Conservation (phyloP, 345 rosid species). For the Populus simonii region DNA sequence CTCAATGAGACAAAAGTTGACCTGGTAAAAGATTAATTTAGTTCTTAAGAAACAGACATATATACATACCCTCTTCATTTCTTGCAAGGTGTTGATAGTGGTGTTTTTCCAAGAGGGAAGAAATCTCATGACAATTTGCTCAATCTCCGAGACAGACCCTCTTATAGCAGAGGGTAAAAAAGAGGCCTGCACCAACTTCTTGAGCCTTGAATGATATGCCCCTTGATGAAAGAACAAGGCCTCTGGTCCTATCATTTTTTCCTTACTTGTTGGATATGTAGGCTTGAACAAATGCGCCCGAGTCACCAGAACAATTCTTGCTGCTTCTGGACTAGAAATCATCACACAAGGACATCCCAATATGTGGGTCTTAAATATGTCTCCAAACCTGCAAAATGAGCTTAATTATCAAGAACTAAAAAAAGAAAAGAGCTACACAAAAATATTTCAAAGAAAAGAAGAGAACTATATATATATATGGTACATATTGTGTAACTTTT, state of each 20-base stretch:
- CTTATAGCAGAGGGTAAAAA: constrained; percentile 66
- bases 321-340: constrained; percentile 89
- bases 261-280: constrained; percentile 87
- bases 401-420: not conserved
- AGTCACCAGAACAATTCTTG: constrained; percentile 60
- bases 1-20: not conserved
- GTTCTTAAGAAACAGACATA: constrained; percentile 3
- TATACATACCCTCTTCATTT: constrained; percentile 73
- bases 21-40: constrained; percentile 1
- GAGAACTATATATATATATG: not conserved
- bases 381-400: constrained; percentile 54
- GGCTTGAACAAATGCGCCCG: constrained; percentile 80
- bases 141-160: constrained; percentile 64
- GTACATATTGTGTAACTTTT: not conserved
- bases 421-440: not conserved
- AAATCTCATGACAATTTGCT: constrained; percentile 50
- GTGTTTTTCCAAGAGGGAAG: constrained; percentile 57
- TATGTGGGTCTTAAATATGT: constrained; percentile 84
- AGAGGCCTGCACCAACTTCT: constrained; percentile 68
- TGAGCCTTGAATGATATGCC: constrained; percentile 63
- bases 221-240: constrained; percentile 93
- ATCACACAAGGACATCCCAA: constrained; percentile 97
- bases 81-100: constrained; percentile 67
- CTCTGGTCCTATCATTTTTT: constrained; percentile 78
- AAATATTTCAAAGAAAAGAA: not conserved